These are phyloP conservation scores for Pyrus communis DNA, from an alignment of 306 rosid genomes.

Conservation along the genomic window DNA sequence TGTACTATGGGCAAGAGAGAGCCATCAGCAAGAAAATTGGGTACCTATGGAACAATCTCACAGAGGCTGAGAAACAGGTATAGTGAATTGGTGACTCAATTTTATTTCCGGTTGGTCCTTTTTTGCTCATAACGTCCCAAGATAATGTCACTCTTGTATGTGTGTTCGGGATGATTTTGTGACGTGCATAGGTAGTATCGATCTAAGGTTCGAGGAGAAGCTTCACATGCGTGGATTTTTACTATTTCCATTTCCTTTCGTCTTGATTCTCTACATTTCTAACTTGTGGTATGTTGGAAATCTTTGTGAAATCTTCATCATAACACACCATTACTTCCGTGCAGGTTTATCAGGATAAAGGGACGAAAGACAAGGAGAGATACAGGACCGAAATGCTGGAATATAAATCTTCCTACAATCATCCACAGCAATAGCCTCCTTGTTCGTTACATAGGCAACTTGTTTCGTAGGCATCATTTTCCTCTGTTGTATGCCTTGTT, in stretches of 20 bases:
- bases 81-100: background rate
- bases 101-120: background rate
- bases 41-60: slow-evolving; percentile 60
- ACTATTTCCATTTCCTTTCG: background rate
- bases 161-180: background rate
- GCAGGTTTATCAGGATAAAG: slow-evolving; percentile 77
- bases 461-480: slow-evolving; percentile 4
- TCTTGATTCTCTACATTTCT: background rate
- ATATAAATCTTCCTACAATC: slow-evolving; percentile 38
- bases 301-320: background rate
- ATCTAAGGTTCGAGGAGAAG: background rate
- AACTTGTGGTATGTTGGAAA: background rate
- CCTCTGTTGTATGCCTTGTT: slow-evolving; percentile 4
- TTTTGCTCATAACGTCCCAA: background rate
- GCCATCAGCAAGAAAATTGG: slow-evolving; percentile 67
- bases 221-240: background rate
- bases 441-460: slow-evolving; percentile 3
- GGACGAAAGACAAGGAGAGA: slow-evolving; percentile 70
- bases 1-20: slow-evolving; percentile 57
- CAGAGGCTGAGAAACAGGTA: slow-evolving; percentile 79
- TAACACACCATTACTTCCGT: background rate
- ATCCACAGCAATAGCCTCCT: slow-evolving; percentile 31
- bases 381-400: slow-evolving; percentile 52
- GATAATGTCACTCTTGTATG: background rate
- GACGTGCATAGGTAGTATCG: background rate